Base-by-base conservation (phyloP, 176 grass and related monocot genomes). In the Hordeum vulgare region DNA sequence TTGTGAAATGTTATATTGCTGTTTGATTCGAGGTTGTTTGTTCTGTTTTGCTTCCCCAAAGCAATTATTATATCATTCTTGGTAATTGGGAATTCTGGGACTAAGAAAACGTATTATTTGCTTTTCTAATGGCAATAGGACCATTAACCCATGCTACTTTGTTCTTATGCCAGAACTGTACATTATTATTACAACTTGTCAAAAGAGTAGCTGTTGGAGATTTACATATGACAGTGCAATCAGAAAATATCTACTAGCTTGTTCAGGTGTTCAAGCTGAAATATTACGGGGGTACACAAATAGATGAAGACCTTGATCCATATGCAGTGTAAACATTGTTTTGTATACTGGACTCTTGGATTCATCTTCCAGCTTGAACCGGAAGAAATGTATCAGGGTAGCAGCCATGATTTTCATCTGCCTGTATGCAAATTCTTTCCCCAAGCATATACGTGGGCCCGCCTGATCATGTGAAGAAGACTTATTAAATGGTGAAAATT, bases 351-450 rank as follows among this genome's bases (percentile, higher is more conserved):
- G 44, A 56, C 68, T 66, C 56, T 80, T 84, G 41, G 23, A 74
- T 82, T 91, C 89, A 81, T 97, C 84, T 53, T 73, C 76, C 12
- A 94, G 68, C 79, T 87, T 89, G 81, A 94, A 97, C 63, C 78
- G 89, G 86, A 91, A 97, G 81, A 91, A 90, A 39, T 79, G 64
- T 72, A 97, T 25, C 6, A 91, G 59, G 54, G 77, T 75, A 26
- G 89, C 84, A 25, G 78, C 76, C 18, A 97, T 39, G 37, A 94
- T 94, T 85, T 91, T 94, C 91, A 94, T 90, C 74, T 94, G 91
- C 60, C 63, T 85, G 66, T 91, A 94, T 58, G 87, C 94, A 81
- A 97, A 91, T n/a, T 94, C 94, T 33, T 97, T 97, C 27, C 94
- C 89, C 67, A 97, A 66, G 80, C 91, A 94, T 21, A 88, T 91